Evolutionary conservation across 352 stramenopile genomes (phyloP).

Genomic region (Phytophthora nicotianae): DNA sequence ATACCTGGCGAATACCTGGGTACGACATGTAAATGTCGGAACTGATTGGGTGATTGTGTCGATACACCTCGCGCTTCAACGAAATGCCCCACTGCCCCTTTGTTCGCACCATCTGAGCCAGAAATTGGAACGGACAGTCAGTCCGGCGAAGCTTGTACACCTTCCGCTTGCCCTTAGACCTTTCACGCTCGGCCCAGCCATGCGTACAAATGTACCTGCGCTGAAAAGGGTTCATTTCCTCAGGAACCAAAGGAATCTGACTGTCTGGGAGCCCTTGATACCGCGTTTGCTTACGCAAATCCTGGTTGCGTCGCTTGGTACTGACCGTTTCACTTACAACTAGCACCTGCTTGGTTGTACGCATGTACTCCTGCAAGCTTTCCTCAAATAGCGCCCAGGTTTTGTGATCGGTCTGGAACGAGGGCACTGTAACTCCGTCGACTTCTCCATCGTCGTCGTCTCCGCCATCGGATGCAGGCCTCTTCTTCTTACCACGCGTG

Average conservation of each 20-base stretch:
- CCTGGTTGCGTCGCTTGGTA: not conserved
- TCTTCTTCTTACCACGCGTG: not conserved
- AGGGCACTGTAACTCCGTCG: not conserved
- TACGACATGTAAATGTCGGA: conserved; percentile 8
- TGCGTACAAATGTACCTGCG: conserved; percentile 4
- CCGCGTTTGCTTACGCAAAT: not conserved
- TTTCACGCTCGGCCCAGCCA: conserved; percentile 1
- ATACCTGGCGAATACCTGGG: conserved; percentile 20
- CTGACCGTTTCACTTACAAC: not conserved
- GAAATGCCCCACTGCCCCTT: not conserved
- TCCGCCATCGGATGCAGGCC: not conserved
- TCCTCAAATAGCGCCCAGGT: not conserved
- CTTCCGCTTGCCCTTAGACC: not conserved
- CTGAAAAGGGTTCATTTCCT: conserved; percentile 1
- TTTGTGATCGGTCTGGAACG: not conserved
- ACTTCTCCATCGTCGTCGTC: not conserved
- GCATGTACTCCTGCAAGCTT: not conserved
- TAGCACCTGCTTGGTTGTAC: not conserved
- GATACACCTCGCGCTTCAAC: conserved; percentile 2
- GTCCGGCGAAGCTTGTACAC: not conserved
- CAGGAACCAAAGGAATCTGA: not conserved
- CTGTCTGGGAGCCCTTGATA: not conserved
- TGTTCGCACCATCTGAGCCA: not conserved
- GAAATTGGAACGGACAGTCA: conserved; percentile 10
- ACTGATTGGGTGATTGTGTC: conserved; percentile 5